phyloP scores from a whole-genome alignment of 176 grass and related monocot genomes.

The Cenchrus americanus region DNA sequence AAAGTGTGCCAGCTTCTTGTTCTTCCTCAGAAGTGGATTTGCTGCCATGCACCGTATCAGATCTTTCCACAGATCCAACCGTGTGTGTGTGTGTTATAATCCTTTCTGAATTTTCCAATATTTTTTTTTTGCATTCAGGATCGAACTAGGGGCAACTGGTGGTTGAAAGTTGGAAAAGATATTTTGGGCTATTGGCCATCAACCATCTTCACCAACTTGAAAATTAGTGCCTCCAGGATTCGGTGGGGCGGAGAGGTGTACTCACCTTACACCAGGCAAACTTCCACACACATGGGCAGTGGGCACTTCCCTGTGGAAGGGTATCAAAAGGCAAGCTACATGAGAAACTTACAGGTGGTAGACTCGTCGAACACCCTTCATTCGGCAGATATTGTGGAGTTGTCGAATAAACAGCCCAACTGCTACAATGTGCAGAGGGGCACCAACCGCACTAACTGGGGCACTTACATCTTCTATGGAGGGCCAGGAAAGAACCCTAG shows the following conservation, averaged over 20 bases:
- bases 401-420: constrained; percentile 67
- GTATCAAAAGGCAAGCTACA: constrained; percentile 73
- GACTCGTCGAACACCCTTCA: constrained; percentile 66
- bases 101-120: not conserved
- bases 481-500: constrained; percentile 70
- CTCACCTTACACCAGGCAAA: constrained; percentile 66
- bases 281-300: constrained; percentile 72
- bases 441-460: constrained; percentile 70
- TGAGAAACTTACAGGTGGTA: constrained; percentile 79
- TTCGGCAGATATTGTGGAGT: constrained; percentile 53
- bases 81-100: no score
- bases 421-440: constrained; percentile 81
- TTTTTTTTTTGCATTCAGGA: constrained; percentile 48
- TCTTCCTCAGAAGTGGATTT: not conserved
- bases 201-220: constrained; percentile 69
- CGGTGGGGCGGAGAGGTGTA: constrained; percentile 84
- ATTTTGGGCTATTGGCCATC: constrained; percentile 81
- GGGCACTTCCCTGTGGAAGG: constrained; percentile 81
- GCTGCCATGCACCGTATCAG: no score
- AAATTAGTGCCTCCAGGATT: constrained; percentile 64
- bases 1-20: constrained; percentile 48
- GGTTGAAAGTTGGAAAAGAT: constrained; percentile 65
- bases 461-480: constrained; percentile 74
- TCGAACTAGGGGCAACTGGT: constrained; percentile 68
- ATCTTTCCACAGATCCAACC: no score